These are phyloP conservation scores for Conticribra guillardii DNA, from an alignment of 108 stramenopile genomes.

Conservation along the genomic window DNA sequence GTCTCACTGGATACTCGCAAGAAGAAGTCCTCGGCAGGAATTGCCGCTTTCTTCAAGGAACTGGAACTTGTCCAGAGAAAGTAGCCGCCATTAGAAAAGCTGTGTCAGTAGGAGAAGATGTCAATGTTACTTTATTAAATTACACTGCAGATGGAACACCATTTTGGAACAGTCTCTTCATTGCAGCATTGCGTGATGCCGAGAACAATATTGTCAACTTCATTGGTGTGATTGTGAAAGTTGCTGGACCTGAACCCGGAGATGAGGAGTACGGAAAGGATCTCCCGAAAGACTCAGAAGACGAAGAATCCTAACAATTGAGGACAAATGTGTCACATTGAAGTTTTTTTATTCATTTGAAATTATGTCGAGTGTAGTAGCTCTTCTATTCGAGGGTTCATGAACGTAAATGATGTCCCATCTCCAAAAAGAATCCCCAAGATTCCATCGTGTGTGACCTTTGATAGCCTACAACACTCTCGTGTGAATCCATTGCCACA, in stretches of 20 bases:
- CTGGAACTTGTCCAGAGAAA: constrained; percentile 82
- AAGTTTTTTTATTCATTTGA: no score
- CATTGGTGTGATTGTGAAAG: constrained; percentile 92
- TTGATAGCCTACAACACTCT: no score
- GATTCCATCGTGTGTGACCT: no score
- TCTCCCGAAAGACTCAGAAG: constrained; percentile 13
- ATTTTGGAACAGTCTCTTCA: constrained; percentile 99
- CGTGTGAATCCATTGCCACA: no score
- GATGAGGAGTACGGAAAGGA: constrained; percentile 76
- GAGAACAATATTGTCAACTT: constrained; percentile 93
- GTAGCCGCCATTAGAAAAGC: constrained; percentile 86
- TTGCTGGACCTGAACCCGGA: constrained; percentile 67
- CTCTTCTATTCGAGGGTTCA: no score
- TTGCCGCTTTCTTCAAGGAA: constrained; percentile 96
- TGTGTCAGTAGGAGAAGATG: constrained; percentile 81
- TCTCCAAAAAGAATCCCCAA: no score
- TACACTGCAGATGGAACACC: constrained; percentile 95
- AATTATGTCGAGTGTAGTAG: no score
- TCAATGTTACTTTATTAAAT: constrained; percentile 91
- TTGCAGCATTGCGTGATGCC: constrained; percentile 94
- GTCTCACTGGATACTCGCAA: constrained; percentile 93
- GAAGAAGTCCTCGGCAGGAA: constrained; percentile 94
- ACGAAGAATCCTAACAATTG: no score
- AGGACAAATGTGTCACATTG: no score
- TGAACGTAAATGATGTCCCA: no score